Base-by-base conservation (phyloP, 2,329 filamentous ascomycete species). In the Colletotrichum sp. region DNA sequence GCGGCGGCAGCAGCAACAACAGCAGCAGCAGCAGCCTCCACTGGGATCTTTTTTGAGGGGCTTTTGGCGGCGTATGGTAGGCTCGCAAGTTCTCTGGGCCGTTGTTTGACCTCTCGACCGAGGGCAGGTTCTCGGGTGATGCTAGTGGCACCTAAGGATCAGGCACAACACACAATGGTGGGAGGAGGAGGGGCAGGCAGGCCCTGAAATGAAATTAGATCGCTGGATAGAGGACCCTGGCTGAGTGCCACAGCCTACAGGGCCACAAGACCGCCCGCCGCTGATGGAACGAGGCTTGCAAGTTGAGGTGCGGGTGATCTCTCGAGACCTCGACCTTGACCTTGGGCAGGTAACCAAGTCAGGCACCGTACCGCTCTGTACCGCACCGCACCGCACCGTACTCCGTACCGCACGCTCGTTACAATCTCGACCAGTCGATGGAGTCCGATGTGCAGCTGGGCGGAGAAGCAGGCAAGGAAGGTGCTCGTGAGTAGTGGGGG, bases 161-260 rank as follows among this genome's bases (percentile, higher is more conserved):
- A 75, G 60, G 71, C 52, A 74, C 60, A 30, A 28, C 21, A 64
- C 32, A 68, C 59, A 18, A 26, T 67, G 72, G 43, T 70, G 71
- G 71, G 36, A 71, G 74, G 36, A 65, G 48, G 74, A 76, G 71
- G 74, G 71, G 74, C 66, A 67, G 57, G 61, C 74, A 70, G 71
- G 71, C 71, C 74, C 66, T 76, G 74, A 76, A 76, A 67, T 76
- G 52, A 76, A 75, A 75, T 75, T 75, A 75, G 36, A 67, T 68
- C 63, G 70, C 70, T 73, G 70, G 63, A 75, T 73, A 71, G 64
- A 75, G 70, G 70, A 75, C 43, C 73, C 73, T 65, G 65, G 73
- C 60, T 52, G 28, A 60, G 73, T 73, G 59, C 64, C 70, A 68
- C 70, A 55, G 64, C 26, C 48, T 69, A 30, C 73, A 69, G 30